Conservation (phyloP, 169 alveolate species). For the Amoebophrya sp. region DNA sequence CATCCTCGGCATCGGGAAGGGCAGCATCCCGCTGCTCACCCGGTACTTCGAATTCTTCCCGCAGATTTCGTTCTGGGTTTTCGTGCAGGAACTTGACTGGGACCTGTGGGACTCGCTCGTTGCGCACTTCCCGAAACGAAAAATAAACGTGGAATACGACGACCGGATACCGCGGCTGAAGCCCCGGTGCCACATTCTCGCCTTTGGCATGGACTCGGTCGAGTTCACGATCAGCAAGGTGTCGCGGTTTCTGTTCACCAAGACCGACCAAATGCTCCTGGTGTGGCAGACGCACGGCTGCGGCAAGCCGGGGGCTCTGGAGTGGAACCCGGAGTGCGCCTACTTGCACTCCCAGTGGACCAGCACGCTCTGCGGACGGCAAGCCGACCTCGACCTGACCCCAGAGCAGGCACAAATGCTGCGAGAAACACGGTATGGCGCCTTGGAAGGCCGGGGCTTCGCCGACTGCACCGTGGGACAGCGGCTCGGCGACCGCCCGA, state of each 20-base stretch:
- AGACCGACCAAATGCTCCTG: neutral
- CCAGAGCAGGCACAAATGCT: neutral
- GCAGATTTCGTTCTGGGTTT: neutral
- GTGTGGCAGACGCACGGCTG: neutral
- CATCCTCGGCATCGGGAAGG: neutral
- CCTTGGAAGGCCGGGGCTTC: neutral
- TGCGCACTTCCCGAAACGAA: neutral
- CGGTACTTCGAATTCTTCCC: neutral
- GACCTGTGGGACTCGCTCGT: too few relatives aligned
- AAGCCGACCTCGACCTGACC: neutral
- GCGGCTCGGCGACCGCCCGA: too few relatives aligned
- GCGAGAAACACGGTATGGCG: neutral
- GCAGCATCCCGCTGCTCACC: neutral
- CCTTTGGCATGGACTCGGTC: neutral
- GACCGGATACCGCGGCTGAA: neutral
- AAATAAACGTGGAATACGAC: neutral
- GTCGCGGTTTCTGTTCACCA: neutral
- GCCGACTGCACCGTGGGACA: neutral
- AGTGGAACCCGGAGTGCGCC: neutral
- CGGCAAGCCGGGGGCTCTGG: neutral
- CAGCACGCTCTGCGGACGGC: neutral
- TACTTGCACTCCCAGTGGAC: neutral
- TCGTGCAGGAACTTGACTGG: neutral
- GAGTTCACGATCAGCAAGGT: neutral
- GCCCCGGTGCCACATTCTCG: neutral